Percentiles rank a stretch among this genome's conserved stretches.
These are phyloP conservation scores for Fragaria vesca DNA, from an alignment of 306 rosid genomes.

Conservation along the genomic window DNA sequence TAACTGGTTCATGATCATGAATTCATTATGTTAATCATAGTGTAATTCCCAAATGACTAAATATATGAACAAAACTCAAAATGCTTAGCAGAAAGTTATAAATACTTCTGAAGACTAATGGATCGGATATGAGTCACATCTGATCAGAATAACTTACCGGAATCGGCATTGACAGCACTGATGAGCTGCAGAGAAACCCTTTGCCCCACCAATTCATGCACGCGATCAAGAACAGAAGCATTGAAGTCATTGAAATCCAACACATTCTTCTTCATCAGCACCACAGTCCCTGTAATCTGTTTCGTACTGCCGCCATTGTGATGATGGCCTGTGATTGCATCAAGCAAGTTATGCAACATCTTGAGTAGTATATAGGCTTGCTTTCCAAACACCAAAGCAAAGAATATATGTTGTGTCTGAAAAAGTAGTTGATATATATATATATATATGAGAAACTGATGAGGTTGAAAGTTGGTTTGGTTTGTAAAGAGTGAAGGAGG, in stretches of 20 bases:
- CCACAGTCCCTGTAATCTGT: constrained; percentile 30
- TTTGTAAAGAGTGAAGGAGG: background rate
- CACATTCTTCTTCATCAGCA: constrained; percentile 41
- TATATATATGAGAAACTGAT: background rate
- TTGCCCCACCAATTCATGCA: constrained; percentile 27
- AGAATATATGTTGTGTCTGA: background rate
- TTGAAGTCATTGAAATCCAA: constrained; percentile 34
- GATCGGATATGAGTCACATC: background rate
- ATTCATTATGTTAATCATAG: background rate
- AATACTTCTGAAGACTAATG: background rate
- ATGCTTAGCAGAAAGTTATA: background rate
- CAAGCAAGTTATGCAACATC: constrained; percentile 19
- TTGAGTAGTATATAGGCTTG: background rate
- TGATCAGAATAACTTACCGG: constrained; percentile 5
- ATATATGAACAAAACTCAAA: background rate
- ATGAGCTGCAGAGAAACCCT: constrained; percentile 33
- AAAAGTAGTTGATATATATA: background rate
- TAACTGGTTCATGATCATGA: background rate
- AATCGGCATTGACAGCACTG: constrained; percentile 21
- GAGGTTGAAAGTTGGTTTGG: background rate
- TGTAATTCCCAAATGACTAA: background rate
- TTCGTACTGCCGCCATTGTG: background rate
- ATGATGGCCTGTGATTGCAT: constrained; percentile 7
- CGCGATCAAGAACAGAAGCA: constrained; percentile 25
- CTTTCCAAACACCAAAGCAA: constrained; percentile 1